Conservation (phyloP, 805 yeast species). For the Candida railenensis region DNA sequence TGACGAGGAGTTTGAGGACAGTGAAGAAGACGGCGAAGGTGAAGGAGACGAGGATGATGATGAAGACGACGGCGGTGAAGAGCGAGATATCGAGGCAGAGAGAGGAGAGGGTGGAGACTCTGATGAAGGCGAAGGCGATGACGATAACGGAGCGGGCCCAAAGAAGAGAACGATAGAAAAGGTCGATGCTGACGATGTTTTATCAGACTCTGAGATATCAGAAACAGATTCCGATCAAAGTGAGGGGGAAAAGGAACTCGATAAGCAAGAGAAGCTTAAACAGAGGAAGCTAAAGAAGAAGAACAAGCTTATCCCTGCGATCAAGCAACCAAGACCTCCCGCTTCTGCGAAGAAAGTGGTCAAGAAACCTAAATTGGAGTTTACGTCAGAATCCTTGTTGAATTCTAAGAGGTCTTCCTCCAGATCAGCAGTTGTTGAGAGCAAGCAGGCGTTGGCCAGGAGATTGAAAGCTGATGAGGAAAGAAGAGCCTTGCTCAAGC, state of each 20-base stretch:
- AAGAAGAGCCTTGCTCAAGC: constrained; percentile 48
- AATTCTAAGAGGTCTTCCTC: constrained; percentile 68
- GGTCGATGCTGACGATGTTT: constrained; percentile 46
- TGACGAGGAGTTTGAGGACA: constrained; percentile 29
- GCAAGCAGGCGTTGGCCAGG: constrained; percentile 72
- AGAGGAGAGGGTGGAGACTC: constrained; percentile 20
- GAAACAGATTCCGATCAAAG: constrained; percentile 59
- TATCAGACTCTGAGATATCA: constrained; percentile 54
- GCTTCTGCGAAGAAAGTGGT: constrained; percentile 4
- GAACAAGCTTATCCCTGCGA: constrained; percentile 26
- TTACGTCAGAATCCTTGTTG: constrained; percentile 51
- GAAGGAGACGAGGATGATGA: constrained; percentile 19
- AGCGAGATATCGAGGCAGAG: constrained; percentile 14
- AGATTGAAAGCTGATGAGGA: constrained; percentile 68
- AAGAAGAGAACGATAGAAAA: constrained; percentile 19
- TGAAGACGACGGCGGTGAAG: constrained; percentile 13
- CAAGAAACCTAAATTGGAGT: constrained; percentile 14
- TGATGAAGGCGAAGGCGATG: constrained; percentile 5
- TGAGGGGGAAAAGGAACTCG: constrained; percentile 66
- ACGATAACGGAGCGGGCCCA: neutral
- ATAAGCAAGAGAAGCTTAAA: constrained; percentile 39
- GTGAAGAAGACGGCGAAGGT: constrained; percentile 24
- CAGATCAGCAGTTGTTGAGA: constrained; percentile 73
- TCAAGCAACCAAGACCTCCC: constrained; percentile 29
- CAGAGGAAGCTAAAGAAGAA: constrained; percentile 24